Evolutionary conservation across 768 basidiomycete species (phyloP), one percentile per base, ranked within the genome.

Genomic region (Xanthoconium purpureum): DNA sequence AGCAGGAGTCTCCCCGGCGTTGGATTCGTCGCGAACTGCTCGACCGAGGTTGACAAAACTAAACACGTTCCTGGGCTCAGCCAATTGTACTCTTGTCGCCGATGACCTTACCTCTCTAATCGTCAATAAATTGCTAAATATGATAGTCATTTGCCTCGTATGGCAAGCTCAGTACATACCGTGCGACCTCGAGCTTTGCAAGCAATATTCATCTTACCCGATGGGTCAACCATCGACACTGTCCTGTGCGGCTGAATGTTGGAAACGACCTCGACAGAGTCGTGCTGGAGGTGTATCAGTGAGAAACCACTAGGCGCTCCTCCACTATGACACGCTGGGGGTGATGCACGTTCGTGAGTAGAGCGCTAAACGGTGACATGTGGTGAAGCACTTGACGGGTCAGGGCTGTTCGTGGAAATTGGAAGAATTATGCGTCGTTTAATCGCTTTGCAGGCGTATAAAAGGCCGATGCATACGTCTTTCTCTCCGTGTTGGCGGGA

Each of bases 321-420:
- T 24, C 2, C 24, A 24, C 24, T 24, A 24, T 4, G 24, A 24
- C 24, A 24, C 24, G 24, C 24, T 24, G 24, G 24, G 24, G 24
- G 24, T 4, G 15, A 39, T 54, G 66, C 65, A 67, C 66, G 61
- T 67, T 65, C 61, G 66, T 68, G 44, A 15, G 29, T 32, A 18
- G 1, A 35, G 33, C 33, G 33, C 12, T 35, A 5, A 35, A 12
- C 33, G 9, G 12, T 8, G 33, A 35, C 20, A 36, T 36, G 47
- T 37, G 36, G 20, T 13, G 13, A 13, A 5, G 24, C 24, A 24
- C 24, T 24, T 7, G 4, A n/a, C 14, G 17, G 1, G 37, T 18
- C 17, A 7, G 13, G 42, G 28, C 43, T 47, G 33, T 18, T 39
- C 54, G 54, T 54, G 50, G 61, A 57, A 54, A 65, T 39, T 20